Base-by-base conservation (phyloP, 2,329 filamentous ascomycete species). In the Teratosphaeria pseudoeucalypti region DNA sequence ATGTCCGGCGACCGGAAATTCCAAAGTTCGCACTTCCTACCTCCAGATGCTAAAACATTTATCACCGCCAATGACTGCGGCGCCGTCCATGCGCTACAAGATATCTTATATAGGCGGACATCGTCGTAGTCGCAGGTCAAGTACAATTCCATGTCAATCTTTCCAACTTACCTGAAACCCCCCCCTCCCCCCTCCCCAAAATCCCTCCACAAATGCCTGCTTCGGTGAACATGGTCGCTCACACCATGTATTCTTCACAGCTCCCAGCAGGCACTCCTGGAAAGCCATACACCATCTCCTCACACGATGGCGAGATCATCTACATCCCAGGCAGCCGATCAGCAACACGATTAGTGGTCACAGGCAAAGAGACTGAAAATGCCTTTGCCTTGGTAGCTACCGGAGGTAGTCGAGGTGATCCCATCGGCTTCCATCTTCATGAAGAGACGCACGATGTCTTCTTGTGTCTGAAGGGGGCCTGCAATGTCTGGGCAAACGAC, bases 401-500 rank as follows among this genome's bases (percentile, higher is more conserved):
- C 52, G 79, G 78, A 6, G 79, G 78, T 0, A 76, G 77, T 1
- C 71, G 77, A 4, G 72, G 74, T 3, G 76, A 75, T 52, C 76
- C 77, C 0, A 76, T 77, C 2, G 82, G 81, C 0, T 84, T 83
- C 64, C 82, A 84, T 68, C 82, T 77, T 64, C 82, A 84, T 64
- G 74, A 76, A 34, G 76, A 83, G 56, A 78, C 81, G 0, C 82
- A 84, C 63, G 82, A 84, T 66, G 77, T 84, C 3, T 84, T 84
- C 64, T 70, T 84, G 2, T 78, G 80, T 19, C 76, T 79, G 2
- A 82, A 83, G 66, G 82, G 82, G 0, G 78, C 69, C 58, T 65
- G 83, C 62, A 83, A 82, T 63, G 70, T 84, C 6, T 84, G 80
- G 79, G 81, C 79, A n/a, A 78, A 79, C n/a, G 79, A 83, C 54